These are phyloP conservation scores for Rauvolfia tetraphylla DNA, from an alignment of 257 asterid species.

Conservation along the genomic window DNA sequence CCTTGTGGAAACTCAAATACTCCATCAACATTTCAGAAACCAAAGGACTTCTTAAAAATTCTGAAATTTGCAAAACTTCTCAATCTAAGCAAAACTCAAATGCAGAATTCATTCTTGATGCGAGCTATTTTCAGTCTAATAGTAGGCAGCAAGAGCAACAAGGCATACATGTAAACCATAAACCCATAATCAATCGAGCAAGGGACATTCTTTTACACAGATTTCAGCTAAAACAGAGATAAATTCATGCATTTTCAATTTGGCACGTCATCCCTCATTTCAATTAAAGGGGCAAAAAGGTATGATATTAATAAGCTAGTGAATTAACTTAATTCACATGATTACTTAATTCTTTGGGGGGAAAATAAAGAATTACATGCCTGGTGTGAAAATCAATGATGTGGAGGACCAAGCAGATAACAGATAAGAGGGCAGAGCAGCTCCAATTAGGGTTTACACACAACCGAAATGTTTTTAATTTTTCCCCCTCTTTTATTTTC, in stretches of 20 bases:
- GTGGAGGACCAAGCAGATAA: background rate
- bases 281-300: background rate
- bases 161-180: background rate
- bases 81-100: background rate
- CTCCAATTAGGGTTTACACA: constrained; percentile 16
- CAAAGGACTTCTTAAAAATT: background rate
- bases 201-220: background rate
- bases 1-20: background rate
- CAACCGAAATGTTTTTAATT: background rate
- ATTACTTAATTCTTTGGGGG: background rate
- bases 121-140: background rate
- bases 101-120: background rate
- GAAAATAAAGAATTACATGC: background rate
- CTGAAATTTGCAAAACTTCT: background rate
- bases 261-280: background rate
- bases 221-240: constrained; percentile 6
- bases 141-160: background rate
- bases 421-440: constrained; percentile 1
- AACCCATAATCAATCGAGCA: background rate
- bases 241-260: background rate
- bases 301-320: background rate
- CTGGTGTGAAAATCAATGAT: constrained; percentile 5
- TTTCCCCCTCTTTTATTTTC: background rate
- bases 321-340: background rate
- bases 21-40: background rate